These are phyloP conservation scores for Glycine latifolia DNA, from an alignment of 306 rosid genomes.

Conservation along the genomic window DNA sequence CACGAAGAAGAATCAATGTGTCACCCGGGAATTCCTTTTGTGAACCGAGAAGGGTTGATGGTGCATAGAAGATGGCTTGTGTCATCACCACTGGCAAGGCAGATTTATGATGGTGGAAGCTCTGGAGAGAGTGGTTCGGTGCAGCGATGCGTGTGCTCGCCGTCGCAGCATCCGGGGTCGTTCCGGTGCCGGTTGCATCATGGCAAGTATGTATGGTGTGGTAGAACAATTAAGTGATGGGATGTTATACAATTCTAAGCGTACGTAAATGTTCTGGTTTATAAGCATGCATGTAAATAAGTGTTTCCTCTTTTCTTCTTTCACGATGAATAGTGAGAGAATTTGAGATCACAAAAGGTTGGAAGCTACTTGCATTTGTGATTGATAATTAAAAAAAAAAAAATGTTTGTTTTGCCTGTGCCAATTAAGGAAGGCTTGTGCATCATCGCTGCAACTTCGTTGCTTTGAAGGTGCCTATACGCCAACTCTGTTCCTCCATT, in stretches of 20 bases:
- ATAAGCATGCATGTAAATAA: constrained; percentile 23
- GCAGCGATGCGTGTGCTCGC: constrained; percentile 75
- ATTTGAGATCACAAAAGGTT: constrained; percentile 35
- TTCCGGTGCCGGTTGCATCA: constrained; percentile 89
- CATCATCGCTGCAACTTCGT: background rate
- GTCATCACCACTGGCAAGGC: constrained; percentile 34
- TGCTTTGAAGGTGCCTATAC: constrained; percentile 3
- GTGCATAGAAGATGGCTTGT: constrained; percentile 51
- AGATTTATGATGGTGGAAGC: constrained; percentile 22
- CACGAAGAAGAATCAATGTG: constrained; percentile 59
- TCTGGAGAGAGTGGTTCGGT: background rate
- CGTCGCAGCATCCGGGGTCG: constrained; percentile 84
- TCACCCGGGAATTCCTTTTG: constrained; percentile 55
- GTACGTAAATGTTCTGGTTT: constrained; percentile 15
- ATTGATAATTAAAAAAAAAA: background rate
- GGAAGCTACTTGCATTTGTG: background rate
- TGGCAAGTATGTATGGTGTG: constrained; percentile 71
- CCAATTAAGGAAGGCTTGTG: background rate
- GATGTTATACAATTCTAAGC: constrained; percentile 3
- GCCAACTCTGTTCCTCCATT: background rate
- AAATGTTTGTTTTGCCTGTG: background rate
- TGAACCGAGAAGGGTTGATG: constrained; percentile 37
- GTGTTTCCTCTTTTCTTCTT: background rate
- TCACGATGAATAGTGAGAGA: background rate
- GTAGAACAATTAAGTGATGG: constrained; percentile 42